These are phyloP conservation scores for Penicillium italicum DNA, from an alignment of 2,329 filamentous ascomycete genomes.

Conservation along the genomic window DNA sequence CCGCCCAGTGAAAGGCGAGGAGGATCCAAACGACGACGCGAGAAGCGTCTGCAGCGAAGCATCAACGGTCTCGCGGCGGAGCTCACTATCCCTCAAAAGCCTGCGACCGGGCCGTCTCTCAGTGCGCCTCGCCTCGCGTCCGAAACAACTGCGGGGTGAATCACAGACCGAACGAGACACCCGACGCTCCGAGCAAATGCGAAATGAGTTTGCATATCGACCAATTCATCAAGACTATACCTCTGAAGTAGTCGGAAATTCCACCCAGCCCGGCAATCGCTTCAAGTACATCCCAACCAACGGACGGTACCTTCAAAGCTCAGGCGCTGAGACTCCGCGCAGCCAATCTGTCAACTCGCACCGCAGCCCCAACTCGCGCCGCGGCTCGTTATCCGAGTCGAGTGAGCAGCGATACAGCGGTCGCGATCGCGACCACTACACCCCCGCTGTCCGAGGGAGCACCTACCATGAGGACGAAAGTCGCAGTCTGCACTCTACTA, in stretches of 20 bases:
- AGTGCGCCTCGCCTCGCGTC: conserved; percentile 25
- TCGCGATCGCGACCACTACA: not conserved
- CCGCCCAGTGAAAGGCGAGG: not conserved
- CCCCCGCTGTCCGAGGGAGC: not conserved
- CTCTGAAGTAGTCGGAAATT: conserved; percentile 26
- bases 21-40: conserved; percentile 12
- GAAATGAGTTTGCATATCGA: conserved; percentile 33
- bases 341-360: conserved; percentile 19
- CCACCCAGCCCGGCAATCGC: conserved; percentile 10
- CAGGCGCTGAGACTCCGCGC: conserved; percentile 5
- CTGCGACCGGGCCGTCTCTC: conserved; percentile 30
- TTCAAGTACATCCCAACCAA: conserved; percentile 36
- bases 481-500: conserved; percentile 12
- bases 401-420: conserved; percentile 3
- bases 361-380: conserved; percentile 3
- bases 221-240: conserved; percentile 34
- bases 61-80: conserved; percentile 10
- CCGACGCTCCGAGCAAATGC: conserved; percentile 10
- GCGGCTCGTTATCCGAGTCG: conserved; percentile 14
- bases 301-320: conserved; percentile 25
- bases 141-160: conserved; percentile 16
- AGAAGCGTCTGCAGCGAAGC: conserved; percentile 1
- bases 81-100: conserved; percentile 21
- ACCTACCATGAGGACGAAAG: conserved; percentile 14
- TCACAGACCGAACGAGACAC: conserved; percentile 4